Conservation (phyloP, 2,329 filamentous ascomycete species). For the Raffaelea albimanens region DNA sequence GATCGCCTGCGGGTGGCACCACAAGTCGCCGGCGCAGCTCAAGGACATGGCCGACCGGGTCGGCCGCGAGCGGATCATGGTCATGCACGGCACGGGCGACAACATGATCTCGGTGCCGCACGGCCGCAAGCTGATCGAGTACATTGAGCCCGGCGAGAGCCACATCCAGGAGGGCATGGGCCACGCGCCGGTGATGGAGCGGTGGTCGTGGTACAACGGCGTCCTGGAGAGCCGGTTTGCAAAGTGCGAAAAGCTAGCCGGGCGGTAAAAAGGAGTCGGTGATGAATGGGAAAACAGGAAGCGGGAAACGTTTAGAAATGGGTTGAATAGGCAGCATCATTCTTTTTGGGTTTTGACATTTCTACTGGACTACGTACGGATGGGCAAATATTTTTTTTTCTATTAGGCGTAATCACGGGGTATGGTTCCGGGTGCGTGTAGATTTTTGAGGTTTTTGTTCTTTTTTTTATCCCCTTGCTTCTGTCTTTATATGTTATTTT, state of each 20-base stretch:
- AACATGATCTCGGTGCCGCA: constrained; percentile 69
- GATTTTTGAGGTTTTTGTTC: too few relatives aligned
- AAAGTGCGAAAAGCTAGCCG: constrained; percentile 37
- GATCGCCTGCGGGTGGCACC: constrained; percentile 69
- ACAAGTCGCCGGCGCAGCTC: constrained; percentile 61
- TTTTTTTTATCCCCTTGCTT: too few relatives aligned
- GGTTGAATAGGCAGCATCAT: too few relatives aligned
- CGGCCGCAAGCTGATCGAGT: constrained; percentile 56
- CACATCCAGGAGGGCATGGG: constrained; percentile 61
- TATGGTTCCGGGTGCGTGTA: too few relatives aligned
- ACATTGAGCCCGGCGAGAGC: constrained; percentile 51
- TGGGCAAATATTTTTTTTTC: too few relatives aligned
- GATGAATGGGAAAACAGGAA: too few relatives aligned
- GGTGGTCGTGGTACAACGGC: constrained; percentile 56
- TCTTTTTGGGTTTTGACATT: too few relatives aligned
- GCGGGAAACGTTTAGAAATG: too few relatives aligned
- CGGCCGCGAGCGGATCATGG: constrained; percentile 63
- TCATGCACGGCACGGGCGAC: constrained; percentile 69
- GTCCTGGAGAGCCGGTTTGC: constrained; percentile 49
- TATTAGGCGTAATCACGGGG: too few relatives aligned
- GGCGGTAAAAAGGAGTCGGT: constrained; percentile 6
- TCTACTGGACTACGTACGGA: too few relatives aligned
- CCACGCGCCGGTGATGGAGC: constrained; percentile 67
- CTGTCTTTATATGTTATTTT: too few relatives aligned
- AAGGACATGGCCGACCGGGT: constrained; percentile 55